Conservation (phyloP, 225 moss, liverwort and hornwort genomes). For the Takakia lepidozioides region DNA sequence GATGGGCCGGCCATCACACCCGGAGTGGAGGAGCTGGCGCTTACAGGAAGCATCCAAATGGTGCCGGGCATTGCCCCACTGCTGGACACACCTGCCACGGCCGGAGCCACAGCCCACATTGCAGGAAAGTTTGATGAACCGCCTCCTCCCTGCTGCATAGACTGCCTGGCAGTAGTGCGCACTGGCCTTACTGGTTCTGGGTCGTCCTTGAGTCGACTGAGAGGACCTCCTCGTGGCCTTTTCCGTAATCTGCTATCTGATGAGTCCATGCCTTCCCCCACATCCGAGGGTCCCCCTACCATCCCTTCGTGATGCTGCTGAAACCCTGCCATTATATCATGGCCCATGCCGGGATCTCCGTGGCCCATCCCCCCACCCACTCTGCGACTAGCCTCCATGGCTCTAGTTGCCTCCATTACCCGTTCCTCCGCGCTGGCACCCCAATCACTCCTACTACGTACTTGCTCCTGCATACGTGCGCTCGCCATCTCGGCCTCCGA, state of each 20-base stretch:
- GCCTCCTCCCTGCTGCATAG: constrained; percentile 55
- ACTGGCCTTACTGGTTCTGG: constrained; percentile 82
- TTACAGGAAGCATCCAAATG: constrained; percentile 98
- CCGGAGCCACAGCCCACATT: constrained; percentile 99
- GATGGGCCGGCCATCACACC: constrained; percentile 89
- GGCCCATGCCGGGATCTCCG: constrained; percentile 61
- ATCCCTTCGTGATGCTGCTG: constrained; percentile 84
- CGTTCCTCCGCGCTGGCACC: constrained; percentile 63
- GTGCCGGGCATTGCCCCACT: constrained; percentile 84
- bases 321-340: constrained; percentile 83
- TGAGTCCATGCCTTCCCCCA: constrained; percentile 62
- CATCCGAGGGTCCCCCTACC: constrained; percentile 52
- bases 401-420: constrained; percentile 75
- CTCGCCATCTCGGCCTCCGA: constrained; percentile 63
- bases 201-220: constrained; percentile 83
- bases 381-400: constrained; percentile 74
- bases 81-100: constrained; percentile 79
- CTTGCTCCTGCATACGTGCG: constrained; percentile 59
- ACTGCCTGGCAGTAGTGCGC: constrained; percentile 66
- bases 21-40: constrained; percentile 69
- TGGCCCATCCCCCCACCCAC: constrained; percentile 73
- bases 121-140: constrained; percentile 60
- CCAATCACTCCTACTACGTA: constrained; percentile 54
- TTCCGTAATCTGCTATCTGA: constrained; percentile 75
- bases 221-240: constrained; percentile 49